Percentiles rank a stretch among this genome's conserved stretches.
These are phyloP conservation scores for Emericellopsis terricola DNA, from an alignment of 495 filamentous ascomycete genomes.

Conservation along the genomic window DNA sequence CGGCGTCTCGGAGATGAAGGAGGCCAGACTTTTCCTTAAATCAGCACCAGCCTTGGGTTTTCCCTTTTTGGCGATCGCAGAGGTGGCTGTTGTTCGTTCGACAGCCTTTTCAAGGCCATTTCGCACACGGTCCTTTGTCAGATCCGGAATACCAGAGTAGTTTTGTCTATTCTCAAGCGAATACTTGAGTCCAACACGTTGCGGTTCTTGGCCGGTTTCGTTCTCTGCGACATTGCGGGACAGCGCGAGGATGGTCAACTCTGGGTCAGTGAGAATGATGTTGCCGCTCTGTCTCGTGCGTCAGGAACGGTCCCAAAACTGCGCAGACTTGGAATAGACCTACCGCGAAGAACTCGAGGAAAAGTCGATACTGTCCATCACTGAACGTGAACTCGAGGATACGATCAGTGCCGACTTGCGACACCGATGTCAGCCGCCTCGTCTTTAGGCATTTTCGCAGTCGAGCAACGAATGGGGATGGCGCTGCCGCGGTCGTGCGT, in stretches of 20 bases:
- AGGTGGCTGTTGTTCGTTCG: slow-evolving; percentile 27
- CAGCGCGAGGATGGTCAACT: slow-evolving; percentile 59
- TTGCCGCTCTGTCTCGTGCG: slow-evolving; percentile 38
- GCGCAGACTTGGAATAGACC: no score
- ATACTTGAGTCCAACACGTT: slow-evolving; percentile 62
- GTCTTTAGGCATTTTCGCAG: slow-evolving; percentile 80
- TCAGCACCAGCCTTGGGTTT: slow-evolving; percentile 64
- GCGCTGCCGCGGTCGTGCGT: slow-evolving; percentile 64
- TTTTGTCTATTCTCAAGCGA: slow-evolving; percentile 70
- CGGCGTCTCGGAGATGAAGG: slow-evolving; percentile 70
- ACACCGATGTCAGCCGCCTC: slow-evolving; percentile 58
- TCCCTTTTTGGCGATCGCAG: slow-evolving; percentile 38
- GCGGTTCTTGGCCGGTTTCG: slow-evolving; percentile 58
- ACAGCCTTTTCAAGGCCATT: slow-evolving; percentile 49
- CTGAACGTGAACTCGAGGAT: slow-evolving; percentile 87
- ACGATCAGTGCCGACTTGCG: slow-evolving; percentile 82
- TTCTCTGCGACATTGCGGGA: slow-evolving; percentile 58
- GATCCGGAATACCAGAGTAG: slow-evolving; percentile 47
- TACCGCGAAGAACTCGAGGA: slow-evolving; percentile 90
- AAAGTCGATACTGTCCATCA: slow-evolving; percentile 73
- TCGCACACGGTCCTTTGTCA: slow-evolving; percentile 54
- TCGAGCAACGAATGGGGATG: slow-evolving; percentile 64
- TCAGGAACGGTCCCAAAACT: no score
- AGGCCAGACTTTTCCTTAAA: slow-evolving; percentile 59
- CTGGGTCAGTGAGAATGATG: slow-evolving; percentile 72